phyloP scores from a whole-genome alignment of 176 grass and related monocot species.

The Avena sativa region DNA sequence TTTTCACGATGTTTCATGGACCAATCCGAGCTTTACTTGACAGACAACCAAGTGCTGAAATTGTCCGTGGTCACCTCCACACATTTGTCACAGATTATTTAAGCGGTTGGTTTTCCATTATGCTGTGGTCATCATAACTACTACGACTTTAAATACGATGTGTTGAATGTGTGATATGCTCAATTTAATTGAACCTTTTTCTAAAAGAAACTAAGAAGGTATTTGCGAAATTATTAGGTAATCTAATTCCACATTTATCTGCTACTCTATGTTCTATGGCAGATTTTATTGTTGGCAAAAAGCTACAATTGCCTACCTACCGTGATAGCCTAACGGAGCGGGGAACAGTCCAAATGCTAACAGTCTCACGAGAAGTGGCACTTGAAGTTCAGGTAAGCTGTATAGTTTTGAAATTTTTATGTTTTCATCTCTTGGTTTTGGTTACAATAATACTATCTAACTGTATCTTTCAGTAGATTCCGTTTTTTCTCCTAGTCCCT shows the following conservation, averaged over 20 bases:
- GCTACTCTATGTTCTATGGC: slow-evolving; percentile 34
- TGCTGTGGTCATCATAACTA: slow-evolving; percentile 9
- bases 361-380: slow-evolving; percentile 88
- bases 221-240: slow-evolving; percentile 11
- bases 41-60: slow-evolving; percentile 85
- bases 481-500: slow-evolving; percentile 5
- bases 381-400: slow-evolving; percentile 92
- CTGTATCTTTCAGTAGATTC: slow-evolving; percentile 51
- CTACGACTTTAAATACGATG: background rate
- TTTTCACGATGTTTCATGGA: slow-evolving; percentile 86
- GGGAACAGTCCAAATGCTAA: slow-evolving; percentile 92
- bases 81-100: slow-evolving; percentile 96
- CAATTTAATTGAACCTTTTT: background rate
- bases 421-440: slow-evolving; percentile 21
- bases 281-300: slow-evolving; percentile 91
- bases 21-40: slow-evolving; percentile 81
- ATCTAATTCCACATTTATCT: slow-evolving; percentile 31
- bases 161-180: background rate
- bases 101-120: slow-evolving; percentile 58
- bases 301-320: slow-evolving; percentile 81
- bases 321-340: slow-evolving; percentile 83
- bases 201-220: slow-evolving; percentile 1
- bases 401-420: slow-evolving; percentile 16
- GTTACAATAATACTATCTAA: background rate
- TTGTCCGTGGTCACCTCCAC: slow-evolving; percentile 73